Conservation (phyloP, 441 rosid genomes). For the Gossypium schwendimanii region DNA sequence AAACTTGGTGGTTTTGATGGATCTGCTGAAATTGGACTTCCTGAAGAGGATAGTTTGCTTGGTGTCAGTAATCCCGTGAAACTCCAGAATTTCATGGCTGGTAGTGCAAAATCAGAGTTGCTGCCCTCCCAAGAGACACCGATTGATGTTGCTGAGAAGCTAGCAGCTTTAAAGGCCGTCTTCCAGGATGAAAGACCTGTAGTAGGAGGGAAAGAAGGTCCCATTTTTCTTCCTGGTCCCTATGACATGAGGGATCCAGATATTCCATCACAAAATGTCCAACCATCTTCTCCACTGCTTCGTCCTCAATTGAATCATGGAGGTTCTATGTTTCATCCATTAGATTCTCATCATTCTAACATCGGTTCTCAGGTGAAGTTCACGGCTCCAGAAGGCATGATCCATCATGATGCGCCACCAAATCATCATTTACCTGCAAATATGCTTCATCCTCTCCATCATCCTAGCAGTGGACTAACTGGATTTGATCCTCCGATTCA, state of each 20-base stretch:
- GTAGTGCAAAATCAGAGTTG: slow-evolving; percentile 43
- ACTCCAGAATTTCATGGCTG: slow-evolving; percentile 31
- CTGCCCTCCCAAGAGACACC: slow-evolving; percentile 31
- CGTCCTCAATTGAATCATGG: slow-evolving; percentile 52
- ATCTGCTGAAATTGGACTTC: slow-evolving; percentile 30
- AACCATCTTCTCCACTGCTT: slow-evolving; percentile 43
- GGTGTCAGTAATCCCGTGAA: slow-evolving; percentile 31
- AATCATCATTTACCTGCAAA: slow-evolving; percentile 55
- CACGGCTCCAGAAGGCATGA: slow-evolving; percentile 40
- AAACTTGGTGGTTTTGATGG: slow-evolving; percentile 38
- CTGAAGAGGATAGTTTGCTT: slow-evolving; percentile 54
- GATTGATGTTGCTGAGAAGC: slow-evolving; percentile 49
- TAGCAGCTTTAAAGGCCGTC: slow-evolving; percentile 49
- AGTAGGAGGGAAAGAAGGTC: slow-evolving; percentile 49
- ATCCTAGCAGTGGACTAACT: slow-evolving; percentile 35
- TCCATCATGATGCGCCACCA: slow-evolving; percentile 43
- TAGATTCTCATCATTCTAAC: slow-evolving; percentile 57
- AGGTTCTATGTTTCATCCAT: slow-evolving; percentile 41
- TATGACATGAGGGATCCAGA: slow-evolving; percentile 48
- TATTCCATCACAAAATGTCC: slow-evolving; percentile 33
- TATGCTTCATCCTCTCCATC: slow-evolving; percentile 58
- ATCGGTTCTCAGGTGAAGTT: slow-evolving; percentile 56
- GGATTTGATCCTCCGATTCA: slow-evolving; percentile 57
- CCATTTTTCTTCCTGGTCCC: slow-evolving; percentile 41
- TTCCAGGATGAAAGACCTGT: slow-evolving; percentile 49